Percentiles rank a stretch among this genome's conserved stretches.
These are phyloP conservation scores for Globisporangium apiculatum DNA, from an alignment of 352 stramenopile genomes.

Conservation along the genomic window DNA sequence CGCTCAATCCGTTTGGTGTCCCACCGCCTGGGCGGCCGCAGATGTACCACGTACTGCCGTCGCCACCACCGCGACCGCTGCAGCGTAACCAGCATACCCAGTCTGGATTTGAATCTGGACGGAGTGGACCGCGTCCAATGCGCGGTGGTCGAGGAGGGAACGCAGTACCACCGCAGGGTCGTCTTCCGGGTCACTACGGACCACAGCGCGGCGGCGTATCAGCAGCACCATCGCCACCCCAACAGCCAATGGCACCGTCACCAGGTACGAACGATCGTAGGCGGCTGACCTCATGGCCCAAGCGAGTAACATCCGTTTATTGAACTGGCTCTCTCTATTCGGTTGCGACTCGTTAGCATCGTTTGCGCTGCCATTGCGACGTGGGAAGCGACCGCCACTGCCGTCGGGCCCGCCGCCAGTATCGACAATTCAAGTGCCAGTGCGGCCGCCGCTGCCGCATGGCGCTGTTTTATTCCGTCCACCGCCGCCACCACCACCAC, in stretches of 20 bases:
- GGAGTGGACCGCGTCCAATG: not conserved
- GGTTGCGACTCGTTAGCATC: not conserved
- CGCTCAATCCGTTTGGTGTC: slow-evolving; percentile 66
- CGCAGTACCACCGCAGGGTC: slow-evolving; percentile 2
- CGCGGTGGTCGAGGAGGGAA: slow-evolving; percentile 1
- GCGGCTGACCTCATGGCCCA: no score
- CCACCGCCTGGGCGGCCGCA: slow-evolving; percentile 58
- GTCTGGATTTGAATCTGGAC: not conserved
- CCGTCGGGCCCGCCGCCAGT: slow-evolving; percentile 44
- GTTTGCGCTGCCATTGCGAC: slow-evolving; percentile 17
- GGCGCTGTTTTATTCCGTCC: slow-evolving; percentile 26
- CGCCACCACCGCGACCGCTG: slow-evolving; percentile 9
- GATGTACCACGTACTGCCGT: slow-evolving; percentile 35
- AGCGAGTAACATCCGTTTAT: no score
- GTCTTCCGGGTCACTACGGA: not conserved
- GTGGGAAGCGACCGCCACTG: slow-evolving; percentile 57
- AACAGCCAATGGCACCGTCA: not conserved
- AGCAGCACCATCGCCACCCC: not conserved
- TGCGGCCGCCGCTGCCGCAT: slow-evolving; percentile 42
- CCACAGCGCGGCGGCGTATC: not conserved
- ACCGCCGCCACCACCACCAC: slow-evolving; percentile 24
- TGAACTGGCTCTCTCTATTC: not conserved
- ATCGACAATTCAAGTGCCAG: slow-evolving; percentile 52
- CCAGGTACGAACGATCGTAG: slow-evolving; percentile 4
- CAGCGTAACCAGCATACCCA: slow-evolving; percentile 3